Evolutionary conservation across 1,139 yeast genomes (phyloP).

Genomic region (Blastobotrys aristatus): DNA sequence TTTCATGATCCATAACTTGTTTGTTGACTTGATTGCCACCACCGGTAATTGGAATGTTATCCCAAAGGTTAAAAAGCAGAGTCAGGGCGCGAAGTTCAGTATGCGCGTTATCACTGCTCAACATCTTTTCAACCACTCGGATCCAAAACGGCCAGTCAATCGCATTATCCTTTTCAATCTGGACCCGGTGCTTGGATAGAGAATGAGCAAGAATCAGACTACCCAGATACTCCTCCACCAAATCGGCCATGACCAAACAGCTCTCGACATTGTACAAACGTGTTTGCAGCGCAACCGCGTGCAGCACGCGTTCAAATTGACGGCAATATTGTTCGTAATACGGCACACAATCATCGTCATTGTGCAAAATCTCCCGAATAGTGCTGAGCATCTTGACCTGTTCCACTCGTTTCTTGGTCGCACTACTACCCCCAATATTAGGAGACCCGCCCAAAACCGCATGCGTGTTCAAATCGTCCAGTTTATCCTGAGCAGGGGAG

Average conservation of each 20-base stretch:
- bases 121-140: slow-evolving; percentile 52
- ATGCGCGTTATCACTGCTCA: slow-evolving; percentile 58
- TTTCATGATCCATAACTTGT: slow-evolving; percentile 21
- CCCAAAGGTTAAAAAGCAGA: slow-evolving; percentile 71
- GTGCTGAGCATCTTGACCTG: slow-evolving; percentile 32
- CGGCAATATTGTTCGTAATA: slow-evolving; percentile 31
- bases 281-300: slow-evolving; percentile 35
- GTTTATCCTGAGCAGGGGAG: slow-evolving; percentile 14
- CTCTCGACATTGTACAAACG: slow-evolving; percentile 39
- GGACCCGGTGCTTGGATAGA: slow-evolving; percentile 25
- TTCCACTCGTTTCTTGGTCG: slow-evolving; percentile 31
- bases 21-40: neutral
- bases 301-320: slow-evolving; percentile 36
- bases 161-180: slow-evolving; percentile 26
- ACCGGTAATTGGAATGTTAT: slow-evolving; percentile 49
- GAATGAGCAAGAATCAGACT: slow-evolving; percentile 28
- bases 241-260: slow-evolving; percentile 46
- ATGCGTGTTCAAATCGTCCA: slow-evolving; percentile 34
- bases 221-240: slow-evolving; percentile 39
- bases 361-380: slow-evolving; percentile 36
- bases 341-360: slow-evolving; percentile 30
- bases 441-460: slow-evolving; percentile 26
- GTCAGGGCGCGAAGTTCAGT: slow-evolving; percentile 59
- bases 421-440: slow-evolving; percentile 22
- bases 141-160: slow-evolving; percentile 80